phyloP scores from a whole-genome alignment of 179 eudicot genomes.

The Vitellaria paradoxa region DNA sequence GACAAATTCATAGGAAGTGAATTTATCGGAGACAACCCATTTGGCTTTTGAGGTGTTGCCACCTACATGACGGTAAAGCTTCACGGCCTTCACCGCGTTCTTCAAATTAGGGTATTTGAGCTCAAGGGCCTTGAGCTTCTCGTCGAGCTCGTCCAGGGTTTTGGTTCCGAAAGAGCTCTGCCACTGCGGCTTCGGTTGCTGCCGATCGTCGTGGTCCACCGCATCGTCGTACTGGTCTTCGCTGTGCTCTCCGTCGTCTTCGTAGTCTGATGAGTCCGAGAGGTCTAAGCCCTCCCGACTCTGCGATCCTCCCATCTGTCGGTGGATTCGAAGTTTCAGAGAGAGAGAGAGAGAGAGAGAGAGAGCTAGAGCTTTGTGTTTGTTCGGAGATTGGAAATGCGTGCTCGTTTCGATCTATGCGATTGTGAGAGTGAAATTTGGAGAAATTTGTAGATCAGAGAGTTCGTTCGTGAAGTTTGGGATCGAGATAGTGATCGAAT shows the following conservation, averaged over 20 bases:
- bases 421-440: too few relatives aligned
- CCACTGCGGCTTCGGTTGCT: not conserved
- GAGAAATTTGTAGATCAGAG: too few relatives aligned
- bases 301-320: slow-evolving; percentile 73
- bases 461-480: too few relatives aligned
- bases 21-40: slow-evolving; percentile 62
- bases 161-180: too few relatives aligned
- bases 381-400: not conserved
- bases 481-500: too few relatives aligned
- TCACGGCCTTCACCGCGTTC: slow-evolving; percentile 24
- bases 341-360: not conserved
- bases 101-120: too few relatives aligned
- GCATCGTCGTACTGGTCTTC: slow-evolving; percentile 50
- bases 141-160: too few relatives aligned
- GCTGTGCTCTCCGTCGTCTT: slow-evolving; percentile 10
- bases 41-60: slow-evolving; percentile 76
- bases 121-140: too few relatives aligned
- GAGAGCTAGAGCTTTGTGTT: not conserved
- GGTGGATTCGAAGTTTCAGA: too few relatives aligned
- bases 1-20: slow-evolving; percentile 47
- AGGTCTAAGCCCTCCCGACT: slow-evolving; percentile 78
- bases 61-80: slow-evolving; percentile 78
- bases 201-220: slow-evolving; percentile 18
- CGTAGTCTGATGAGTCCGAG: not conserved
- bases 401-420: too few relatives aligned